These are phyloP conservation scores for Isabelozyma heimii DNA, from an alignment of 805 yeast species.

Conservation along the genomic window DNA sequence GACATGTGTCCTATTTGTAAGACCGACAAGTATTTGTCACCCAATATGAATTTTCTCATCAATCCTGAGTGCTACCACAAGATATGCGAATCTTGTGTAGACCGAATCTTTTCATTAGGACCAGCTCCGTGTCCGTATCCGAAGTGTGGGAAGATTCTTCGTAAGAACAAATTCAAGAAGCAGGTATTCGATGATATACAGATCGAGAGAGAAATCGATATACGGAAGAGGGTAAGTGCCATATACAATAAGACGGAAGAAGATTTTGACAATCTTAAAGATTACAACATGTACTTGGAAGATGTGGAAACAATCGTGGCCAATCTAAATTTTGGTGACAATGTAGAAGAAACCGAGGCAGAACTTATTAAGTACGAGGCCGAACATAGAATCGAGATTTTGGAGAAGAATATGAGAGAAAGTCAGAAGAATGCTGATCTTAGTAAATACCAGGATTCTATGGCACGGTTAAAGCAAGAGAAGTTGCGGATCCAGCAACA, in stretches of 20 bases:
- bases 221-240: slow-evolving; percentile 70
- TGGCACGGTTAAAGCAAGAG: slow-evolving; percentile 54
- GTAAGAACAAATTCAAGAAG: slow-evolving; percentile 86
- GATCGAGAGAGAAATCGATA: slow-evolving; percentile 91
- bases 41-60: slow-evolving; percentile 86
- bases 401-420: slow-evolving; percentile 70
- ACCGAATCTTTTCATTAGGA: slow-evolving; percentile 88
- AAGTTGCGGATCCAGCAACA: slow-evolving; percentile 69
- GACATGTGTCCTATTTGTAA: slow-evolving; percentile 98
- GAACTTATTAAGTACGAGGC: slow-evolving; percentile 67
- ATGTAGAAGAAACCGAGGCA: slow-evolving; percentile 66
- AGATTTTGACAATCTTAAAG: slow-evolving; percentile 61
- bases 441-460: slow-evolving; percentile 60
- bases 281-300: slow-evolving; percentile 77
- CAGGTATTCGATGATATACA: slow-evolving; percentile 89
- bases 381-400: slow-evolving; percentile 70
- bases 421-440: slow-evolving; percentile 61
- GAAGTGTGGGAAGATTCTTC: slow-evolving; percentile 78
- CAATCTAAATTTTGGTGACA: slow-evolving; percentile 68
- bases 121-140: slow-evolving; percentile 97
- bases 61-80: slow-evolving; percentile 98
- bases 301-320: slow-evolving; percentile 78
- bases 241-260: slow-evolving; percentile 79
- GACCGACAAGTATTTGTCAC: slow-evolving; percentile 89
- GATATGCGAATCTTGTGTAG: slow-evolving; percentile 96